These are phyloP conservation scores for Phoenix roebelenii DNA, from an alignment of 176 grass and related monocot species.

Conservation along the genomic window DNA sequence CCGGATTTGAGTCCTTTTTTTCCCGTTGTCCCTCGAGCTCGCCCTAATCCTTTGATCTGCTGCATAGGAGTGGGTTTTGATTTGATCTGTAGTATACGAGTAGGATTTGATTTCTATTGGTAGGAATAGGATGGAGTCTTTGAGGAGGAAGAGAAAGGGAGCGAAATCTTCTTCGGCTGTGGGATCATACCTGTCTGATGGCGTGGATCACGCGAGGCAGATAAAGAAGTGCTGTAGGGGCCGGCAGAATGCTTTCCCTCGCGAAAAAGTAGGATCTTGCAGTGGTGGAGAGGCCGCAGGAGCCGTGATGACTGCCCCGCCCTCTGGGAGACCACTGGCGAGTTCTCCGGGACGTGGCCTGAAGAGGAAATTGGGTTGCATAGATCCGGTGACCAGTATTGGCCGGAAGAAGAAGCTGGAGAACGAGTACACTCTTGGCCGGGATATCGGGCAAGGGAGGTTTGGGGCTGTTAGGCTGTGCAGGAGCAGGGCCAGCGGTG, in stretches of 20 bases:
- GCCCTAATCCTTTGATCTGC: not conserved
- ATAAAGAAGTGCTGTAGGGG: conserved; percentile 24
- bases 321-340: not conserved
- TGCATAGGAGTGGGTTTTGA: too few relatives aligned
- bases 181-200: conserved; percentile 37
- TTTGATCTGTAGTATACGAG: too few relatives aligned
- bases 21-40: not conserved
- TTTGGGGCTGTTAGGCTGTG: conserved; percentile 86
- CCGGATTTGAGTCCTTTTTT: not conserved
- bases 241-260: conserved; percentile 1
- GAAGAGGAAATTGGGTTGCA: conserved; percentile 84
- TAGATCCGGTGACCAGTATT: conserved; percentile 61
- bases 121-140: not conserved
- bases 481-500: conserved; percentile 36
- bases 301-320: conserved; percentile 36
- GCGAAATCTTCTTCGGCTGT: conserved; percentile 31
- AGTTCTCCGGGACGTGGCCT: conserved; percentile 48
- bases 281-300: conserved; percentile 24
- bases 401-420: conserved; percentile 74
- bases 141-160: conserved; percentile 72
- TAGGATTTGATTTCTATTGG: too few relatives aligned
- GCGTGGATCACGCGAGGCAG: conserved; percentile 35
- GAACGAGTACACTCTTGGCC: conserved; percentile 61
- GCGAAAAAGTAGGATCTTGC: conserved; percentile 13
- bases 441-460: conserved; percentile 73